phyloP scores from a whole-genome alignment of 2,329 filamentous ascomycete genomes.

The Fusarium sp. region DNA sequence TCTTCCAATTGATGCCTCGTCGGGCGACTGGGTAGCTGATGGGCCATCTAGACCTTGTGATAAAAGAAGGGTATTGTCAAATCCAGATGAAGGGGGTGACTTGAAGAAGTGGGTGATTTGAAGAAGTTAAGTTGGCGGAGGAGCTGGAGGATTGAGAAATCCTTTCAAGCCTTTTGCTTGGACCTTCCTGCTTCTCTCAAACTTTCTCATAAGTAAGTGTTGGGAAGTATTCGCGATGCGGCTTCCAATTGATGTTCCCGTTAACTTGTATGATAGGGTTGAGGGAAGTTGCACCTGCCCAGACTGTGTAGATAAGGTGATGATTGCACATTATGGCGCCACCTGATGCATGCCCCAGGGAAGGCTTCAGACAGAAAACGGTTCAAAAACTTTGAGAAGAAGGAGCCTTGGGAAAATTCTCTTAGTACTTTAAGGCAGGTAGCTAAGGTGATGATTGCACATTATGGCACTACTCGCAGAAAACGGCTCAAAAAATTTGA shows the following conservation, averaged over 20 bases:
- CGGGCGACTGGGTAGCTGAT: background rate
- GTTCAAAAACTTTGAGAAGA: background rate
- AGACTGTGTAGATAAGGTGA: background rate
- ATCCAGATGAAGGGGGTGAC: background rate
- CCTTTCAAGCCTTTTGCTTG: background rate
- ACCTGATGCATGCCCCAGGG: background rate
- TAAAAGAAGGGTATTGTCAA: background rate
- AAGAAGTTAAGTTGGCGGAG: background rate
- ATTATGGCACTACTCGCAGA: background rate
- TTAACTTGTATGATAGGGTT: too few relatives aligned
- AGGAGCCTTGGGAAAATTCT: background rate
- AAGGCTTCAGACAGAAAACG: background rate
- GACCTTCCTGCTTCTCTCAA: background rate
- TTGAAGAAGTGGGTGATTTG: background rate
- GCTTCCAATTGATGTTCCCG: background rate
- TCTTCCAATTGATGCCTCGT: background rate
- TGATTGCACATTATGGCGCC: background rate
- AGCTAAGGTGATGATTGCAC: background rate
- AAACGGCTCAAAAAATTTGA: background rate
- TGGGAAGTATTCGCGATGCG: background rate
- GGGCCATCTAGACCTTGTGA: background rate
- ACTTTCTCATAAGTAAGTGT: too few relatives aligned
- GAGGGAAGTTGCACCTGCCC: background rate
- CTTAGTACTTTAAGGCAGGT: too few relatives aligned
- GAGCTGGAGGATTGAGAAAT: slow-evolving; percentile 23